Percentiles rank a stretch among this genome's conserved stretches.
Evolutionary conservation across 2,329 filamentous ascomycete genomes (phyloP).

Genomic region (Colletotrichum gloeosporioides): DNA sequence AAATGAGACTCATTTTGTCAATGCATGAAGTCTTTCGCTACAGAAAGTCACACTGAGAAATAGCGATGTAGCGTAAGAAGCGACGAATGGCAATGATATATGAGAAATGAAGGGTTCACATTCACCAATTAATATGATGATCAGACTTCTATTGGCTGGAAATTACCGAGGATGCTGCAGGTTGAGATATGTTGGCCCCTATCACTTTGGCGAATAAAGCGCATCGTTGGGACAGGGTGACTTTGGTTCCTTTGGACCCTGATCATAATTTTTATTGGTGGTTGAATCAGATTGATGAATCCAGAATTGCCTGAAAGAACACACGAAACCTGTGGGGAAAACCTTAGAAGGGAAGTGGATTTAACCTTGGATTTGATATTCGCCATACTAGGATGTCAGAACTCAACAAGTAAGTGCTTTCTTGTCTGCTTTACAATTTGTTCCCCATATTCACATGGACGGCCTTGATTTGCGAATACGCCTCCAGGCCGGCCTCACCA

Average conservation of each 20-base stretch:
- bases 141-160: not conserved
- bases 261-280: not conserved
- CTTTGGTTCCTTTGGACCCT: accelerated
- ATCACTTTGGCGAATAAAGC: accelerated
- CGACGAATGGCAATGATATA: not conserved
- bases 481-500: slow-evolving; percentile 47
- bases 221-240: not conserved
- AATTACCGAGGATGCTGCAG: not conserved
- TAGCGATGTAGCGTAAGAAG: accelerated
- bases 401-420: not conserved
- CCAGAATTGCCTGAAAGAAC: not conserved
- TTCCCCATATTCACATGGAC: slow-evolving; percentile 37
- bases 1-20: accelerated
- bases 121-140: too few species aligned
- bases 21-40: accelerated
- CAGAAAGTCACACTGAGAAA: not conserved
- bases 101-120: not conserved
- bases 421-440: not conserved
- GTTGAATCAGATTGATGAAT: accelerated
- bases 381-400: not conserved
- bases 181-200: not conserved
- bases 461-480: slow-evolving; percentile 46
- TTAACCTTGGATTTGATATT: too few species aligned
- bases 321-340: not conserved
- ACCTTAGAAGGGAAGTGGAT: too few species aligned